Evolutionary conservation across 23 red algal species (phyloP), one percentile per base, ranked within the genome.

Genomic region (Gracilaria gracilis): DNA sequence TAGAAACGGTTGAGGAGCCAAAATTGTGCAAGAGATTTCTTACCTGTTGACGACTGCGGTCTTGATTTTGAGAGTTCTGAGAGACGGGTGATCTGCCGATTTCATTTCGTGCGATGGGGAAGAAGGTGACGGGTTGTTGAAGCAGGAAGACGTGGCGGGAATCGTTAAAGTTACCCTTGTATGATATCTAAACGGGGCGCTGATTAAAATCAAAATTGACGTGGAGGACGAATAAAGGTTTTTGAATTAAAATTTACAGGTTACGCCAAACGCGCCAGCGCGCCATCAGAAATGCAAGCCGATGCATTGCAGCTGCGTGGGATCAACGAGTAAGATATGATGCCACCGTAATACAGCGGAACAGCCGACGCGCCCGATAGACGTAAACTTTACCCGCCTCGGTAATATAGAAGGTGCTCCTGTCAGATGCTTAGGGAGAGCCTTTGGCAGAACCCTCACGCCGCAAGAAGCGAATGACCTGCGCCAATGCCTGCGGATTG

Each of bases 401-500:
- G 57, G 5, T n/a, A 14, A 23, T 23, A 23, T 61, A 61, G 25
- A n/a, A n/a, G 57, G 4, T 61, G 57, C 57, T 23, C 13, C 19
- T 5, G 25, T n/a, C 21, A 65, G 27, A 28, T 31, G 8, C 16
- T 69, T 32, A 69, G 2, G 64, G 64, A 12, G 64, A 69, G 32
- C 64, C 64, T 37, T 69, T 69, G 16, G 70, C 84, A 47, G 84
- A 64, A 23, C 67, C 84, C 66, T 88, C 84, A 13, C 84, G 73
- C 31, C 87, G 73, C 34, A 91, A 59, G 61, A 58, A 81, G 15
- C 57, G 42, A 49, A 91, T 81, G 14, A 91, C 87, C 62, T 91
- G 75, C 39, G 87, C 73, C 37, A 91, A 57, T 47, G 87, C 87
- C 21, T 80, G 75, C 3, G 87, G 87, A 91, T 91, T 91, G 23